Base-by-base conservation (phyloP, 257 asterid species). In the Penstemon eatonii region DNA sequence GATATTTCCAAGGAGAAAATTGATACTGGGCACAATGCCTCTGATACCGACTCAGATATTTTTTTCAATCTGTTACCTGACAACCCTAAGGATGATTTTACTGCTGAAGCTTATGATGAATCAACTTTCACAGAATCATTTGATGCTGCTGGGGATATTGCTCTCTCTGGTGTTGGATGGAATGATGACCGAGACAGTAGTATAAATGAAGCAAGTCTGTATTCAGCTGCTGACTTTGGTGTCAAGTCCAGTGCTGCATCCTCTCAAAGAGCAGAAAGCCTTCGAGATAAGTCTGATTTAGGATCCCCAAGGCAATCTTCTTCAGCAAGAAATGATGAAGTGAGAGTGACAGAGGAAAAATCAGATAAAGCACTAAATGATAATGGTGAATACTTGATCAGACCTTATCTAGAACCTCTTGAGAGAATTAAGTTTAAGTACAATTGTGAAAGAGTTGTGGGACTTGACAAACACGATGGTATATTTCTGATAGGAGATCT, bases 401-500 rank as follows among this genome's bases (percentile, higher is more conserved):
- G 99, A 76, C 98, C 99, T 70, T 87, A 89, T 75, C 75, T 94
- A 69, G 91, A 91, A 69, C 99, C 87, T 62, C 69, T 77, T 33
- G 99, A 94, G 65, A 94, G 85, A 73, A 94, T 94, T 78, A 94
- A 87, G 85, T 76, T 76, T 80, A 94, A 83, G 82, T 94, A 94
- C 79, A 94, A 94, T 49, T 94, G 99, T 58, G 99, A 94, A 80
- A 87, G 99, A 85, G 99, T 94, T 72, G 95, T 87, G 55, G 99
- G 93, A 63, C 99, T 94, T 63, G 99, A 94, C 83, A 94, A 94
- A 76, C 97, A 86, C 78, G 99, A 94, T 76, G 97, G 99, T 52
- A 79, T 94, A 62, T 94, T 94, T 84, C 81, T 94, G 71, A 87
- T 91, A 39, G 99, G 99, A 72, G 99, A 94, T 76, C 79, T 84